Evolutionary conservation across 345 rosid genomes (phyloP).

Genomic region (Lumnitzera racemosa): DNA sequence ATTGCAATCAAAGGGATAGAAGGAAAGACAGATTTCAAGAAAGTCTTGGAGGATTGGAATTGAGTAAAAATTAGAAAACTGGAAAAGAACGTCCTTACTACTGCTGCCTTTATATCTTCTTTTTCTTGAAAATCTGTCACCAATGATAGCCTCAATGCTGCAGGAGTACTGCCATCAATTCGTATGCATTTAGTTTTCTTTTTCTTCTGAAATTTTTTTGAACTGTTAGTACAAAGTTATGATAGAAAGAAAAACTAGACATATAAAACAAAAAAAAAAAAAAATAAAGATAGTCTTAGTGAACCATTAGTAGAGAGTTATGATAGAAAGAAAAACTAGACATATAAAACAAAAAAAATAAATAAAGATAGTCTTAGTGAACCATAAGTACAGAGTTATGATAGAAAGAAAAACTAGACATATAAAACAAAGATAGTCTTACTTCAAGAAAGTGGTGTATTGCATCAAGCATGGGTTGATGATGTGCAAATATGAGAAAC

Average conservation of each 20-base stretch:
- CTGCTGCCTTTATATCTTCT: conserved; percentile 73
- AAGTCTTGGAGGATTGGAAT: background rate
- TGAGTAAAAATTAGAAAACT: background rate
- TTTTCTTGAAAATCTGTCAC: conserved; percentile 87
- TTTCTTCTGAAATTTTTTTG: conserved; percentile 54
- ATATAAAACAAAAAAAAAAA: background rate
- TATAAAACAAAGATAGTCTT: conserved; percentile 20
- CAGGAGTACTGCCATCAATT: conserved; percentile 82
- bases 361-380: conserved; percentile 28
- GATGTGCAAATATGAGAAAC: conserved; percentile 91
- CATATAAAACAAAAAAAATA: background rate
- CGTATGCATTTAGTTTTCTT: conserved; percentile 80
- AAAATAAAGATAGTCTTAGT: conserved; percentile 29
- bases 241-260: conserved; percentile 13
- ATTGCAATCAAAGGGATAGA: background rate
- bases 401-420: too few relatives aligned
- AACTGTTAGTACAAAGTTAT: background rate
- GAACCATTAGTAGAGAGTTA: background rate
- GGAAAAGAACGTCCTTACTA: conserved; percentile 31
- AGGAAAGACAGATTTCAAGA: background rate
- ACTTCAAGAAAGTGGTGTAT: conserved; percentile 72
- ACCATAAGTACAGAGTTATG: too few relatives aligned
- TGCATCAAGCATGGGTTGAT: conserved; percentile 76
- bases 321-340: conserved; percentile 6
- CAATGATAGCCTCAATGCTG: conserved; percentile 62